Evolutionary conservation across 148 eudicot genomes (phyloP), one percentile per base, ranked within the genome.

Genomic region (Tetragonia tetragonoides): DNA sequence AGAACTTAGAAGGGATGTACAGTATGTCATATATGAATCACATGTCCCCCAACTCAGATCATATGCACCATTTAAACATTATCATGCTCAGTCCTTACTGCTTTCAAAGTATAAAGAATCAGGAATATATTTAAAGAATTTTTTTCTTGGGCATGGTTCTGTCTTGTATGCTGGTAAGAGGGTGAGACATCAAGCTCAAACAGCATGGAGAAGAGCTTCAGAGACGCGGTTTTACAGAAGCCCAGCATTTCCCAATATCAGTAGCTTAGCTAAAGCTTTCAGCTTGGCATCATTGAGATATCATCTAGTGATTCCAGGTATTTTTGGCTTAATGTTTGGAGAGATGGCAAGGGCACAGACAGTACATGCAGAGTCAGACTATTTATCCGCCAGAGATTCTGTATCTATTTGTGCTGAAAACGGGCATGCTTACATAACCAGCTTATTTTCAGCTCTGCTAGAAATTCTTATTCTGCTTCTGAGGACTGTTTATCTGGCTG

Each of bases 241-340:
- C 1, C 59, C 53, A 44, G n/a, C 72, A 39, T 62, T 72, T 47
- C 79, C 79, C 17, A 71, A 44, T 41, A 15, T 80, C 3, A 21
- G 73, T 73, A 82, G 79, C 49, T 53, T 82, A 62, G 87, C 83
- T 38, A 81, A 82, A 80, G 87, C 81, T 42, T 80, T 85, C 74
- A 77, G 72, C 77, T 66, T 85, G 66, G 85, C 79, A 38, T 82
- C 85, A 46, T 56, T 79, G 60, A 81, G 87, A 81, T 85, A 81
- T 77, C 83, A 82, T 60, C 39, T 82, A 24, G 38, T 82, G 69
- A 51, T 82, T 67, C 83, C 77, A 46, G 81, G 85, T 74, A 66
- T 76, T 40, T 75, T 82, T 77, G 81, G 83, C 46, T 34, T 82
- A 72, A 14, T 85, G 16, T 77, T 82, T 74, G 85, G 85, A 65